Conservation (phyloP, 2,329 filamentous ascomycete genomes). For the Catunica adiposa region DNA sequence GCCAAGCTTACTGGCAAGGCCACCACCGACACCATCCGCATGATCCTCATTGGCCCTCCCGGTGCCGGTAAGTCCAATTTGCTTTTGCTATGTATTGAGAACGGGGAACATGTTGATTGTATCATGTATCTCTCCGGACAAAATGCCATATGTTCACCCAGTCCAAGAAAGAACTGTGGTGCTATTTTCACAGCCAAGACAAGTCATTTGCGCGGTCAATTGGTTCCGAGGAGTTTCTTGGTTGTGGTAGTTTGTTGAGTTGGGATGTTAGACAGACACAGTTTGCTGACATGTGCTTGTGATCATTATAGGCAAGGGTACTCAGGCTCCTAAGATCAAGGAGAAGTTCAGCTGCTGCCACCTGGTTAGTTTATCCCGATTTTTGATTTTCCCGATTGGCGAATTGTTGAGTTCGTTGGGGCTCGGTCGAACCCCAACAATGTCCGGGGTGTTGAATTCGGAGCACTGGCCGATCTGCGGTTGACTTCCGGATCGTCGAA, state of each 20-base stretch:
- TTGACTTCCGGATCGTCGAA: background rate
- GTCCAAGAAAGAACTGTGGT: no score
- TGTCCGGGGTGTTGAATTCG: no score
- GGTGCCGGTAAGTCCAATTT: conserved; percentile 62
- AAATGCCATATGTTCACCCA: no score
- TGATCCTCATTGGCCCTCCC: conserved; percentile 95
- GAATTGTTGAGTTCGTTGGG: background rate
- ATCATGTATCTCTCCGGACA: no score
- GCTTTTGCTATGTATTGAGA: no score
- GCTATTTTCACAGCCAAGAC: background rate
- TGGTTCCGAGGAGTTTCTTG: background rate
- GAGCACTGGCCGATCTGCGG: no score
- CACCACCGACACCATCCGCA: conserved; percentile 57
- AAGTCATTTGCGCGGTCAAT: background rate
- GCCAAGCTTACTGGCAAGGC: conserved; percentile 44
- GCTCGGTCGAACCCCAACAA: no score
- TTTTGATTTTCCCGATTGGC: background rate
- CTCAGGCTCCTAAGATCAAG: conserved; percentile 94
- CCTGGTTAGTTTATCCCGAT: conserved; percentile 39
- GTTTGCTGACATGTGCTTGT: conserved; percentile 9
- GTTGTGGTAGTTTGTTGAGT: background rate
- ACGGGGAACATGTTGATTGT: no score
- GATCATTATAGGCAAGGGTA: conserved; percentile 79
- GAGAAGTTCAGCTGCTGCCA: conserved; percentile 96
- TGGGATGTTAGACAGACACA: background rate